Conservation (phyloP, 1,284 basidiomycete genomes). For the Ceratobasidium sp. region DNA sequence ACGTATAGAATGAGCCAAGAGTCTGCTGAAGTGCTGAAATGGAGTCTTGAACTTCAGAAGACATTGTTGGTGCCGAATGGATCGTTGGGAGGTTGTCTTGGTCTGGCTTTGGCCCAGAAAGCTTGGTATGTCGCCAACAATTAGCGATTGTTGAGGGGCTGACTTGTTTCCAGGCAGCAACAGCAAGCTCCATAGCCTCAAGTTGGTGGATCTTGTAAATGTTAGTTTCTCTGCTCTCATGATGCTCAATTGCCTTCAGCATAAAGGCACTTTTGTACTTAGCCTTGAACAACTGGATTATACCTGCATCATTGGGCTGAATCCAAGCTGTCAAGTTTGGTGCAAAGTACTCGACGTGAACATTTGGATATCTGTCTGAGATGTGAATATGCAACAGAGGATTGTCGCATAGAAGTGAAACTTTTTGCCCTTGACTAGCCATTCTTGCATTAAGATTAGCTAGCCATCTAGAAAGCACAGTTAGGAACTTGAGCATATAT, state of each 20-base stretch:
- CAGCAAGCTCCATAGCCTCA: constrained; percentile 23
- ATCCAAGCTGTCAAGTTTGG: constrained; percentile 36
- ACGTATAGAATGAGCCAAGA: not conserved
- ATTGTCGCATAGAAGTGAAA: constrained; percentile 31
- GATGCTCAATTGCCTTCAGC: constrained; percentile 26
- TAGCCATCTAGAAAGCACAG: not conserved
- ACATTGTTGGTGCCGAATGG: not conserved
- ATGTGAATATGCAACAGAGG: constrained; percentile 3
- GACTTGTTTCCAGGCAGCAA: constrained; percentile 39
- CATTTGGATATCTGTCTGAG: constrained; percentile 3
- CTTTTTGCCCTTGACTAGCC: constrained; percentile 7
- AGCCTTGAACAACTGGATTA: constrained; percentile 43
- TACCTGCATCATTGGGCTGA: constrained; percentile 39
- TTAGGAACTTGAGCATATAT: not conserved
- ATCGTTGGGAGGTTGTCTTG: not conserved
- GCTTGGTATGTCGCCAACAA: constrained; percentile 36
- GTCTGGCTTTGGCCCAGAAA: not conserved
- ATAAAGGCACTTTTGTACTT: constrained; percentile 15
- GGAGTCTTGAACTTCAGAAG: not conserved
- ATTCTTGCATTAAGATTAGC: constrained; percentile 7
- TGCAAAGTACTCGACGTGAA: constrained; percentile 15
- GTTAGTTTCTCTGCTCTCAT: constrained; percentile 21
- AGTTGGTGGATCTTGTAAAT: constrained; percentile 41
- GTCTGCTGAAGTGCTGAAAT: not conserved
- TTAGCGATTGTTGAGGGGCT: constrained; percentile 10